Percentiles rank a stretch among this genome's conserved stretches.
phyloP scores from a whole-genome alignment of 1,284 basidiomycete species.

The Cutaneotrichosporon cavernicola region DNA sequence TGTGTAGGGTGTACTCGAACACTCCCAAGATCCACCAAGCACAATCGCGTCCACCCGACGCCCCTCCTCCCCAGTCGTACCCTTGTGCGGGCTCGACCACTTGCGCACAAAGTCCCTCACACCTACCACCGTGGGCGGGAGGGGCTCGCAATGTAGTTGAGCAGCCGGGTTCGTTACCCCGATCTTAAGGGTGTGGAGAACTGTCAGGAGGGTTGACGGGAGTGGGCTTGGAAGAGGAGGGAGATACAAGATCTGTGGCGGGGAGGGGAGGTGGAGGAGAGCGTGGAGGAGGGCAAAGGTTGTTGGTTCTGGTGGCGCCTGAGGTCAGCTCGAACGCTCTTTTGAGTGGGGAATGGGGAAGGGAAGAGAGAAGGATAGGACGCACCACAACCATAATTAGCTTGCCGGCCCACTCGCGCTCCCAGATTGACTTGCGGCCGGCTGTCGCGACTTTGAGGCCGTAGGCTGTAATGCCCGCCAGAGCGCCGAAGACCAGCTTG shows the following conservation, averaged over 20 bases:
- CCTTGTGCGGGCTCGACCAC: conserved; percentile 41
- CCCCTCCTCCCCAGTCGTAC: conserved; percentile 46
- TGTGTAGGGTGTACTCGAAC: not conserved
- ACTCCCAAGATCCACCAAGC: conserved; percentile 48
- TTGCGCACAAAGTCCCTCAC: conserved; percentile 46
- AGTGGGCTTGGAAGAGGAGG: conserved; percentile 46
- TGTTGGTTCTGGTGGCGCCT: conserved; percentile 49
- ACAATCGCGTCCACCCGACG: conserved; percentile 51
- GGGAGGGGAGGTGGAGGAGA: conserved; percentile 48
- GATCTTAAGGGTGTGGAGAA: conserved; percentile 49
- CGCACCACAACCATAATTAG: conserved; percentile 50
- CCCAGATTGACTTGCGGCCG: conserved; percentile 49
- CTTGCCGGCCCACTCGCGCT: conserved; percentile 53
- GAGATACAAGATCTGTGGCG: conserved; percentile 52
- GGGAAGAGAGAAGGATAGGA: conserved; percentile 3
- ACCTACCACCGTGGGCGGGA: conserved; percentile 40
- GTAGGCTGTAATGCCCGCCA: conserved; percentile 30
- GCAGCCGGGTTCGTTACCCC: conserved; percentile 39
- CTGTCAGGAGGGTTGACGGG: conserved; percentile 43
- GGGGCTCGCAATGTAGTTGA: conserved; percentile 49
- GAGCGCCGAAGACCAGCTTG: conserved; percentile 26
- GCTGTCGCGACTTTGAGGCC: conserved; percentile 39
- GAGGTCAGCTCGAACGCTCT: conserved; percentile 5
- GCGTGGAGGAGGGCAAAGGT: conserved; percentile 46
- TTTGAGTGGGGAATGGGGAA: not conserved